Conservation (phyloP, 208 protist genomes). For the Porcisia deanei region DNA sequence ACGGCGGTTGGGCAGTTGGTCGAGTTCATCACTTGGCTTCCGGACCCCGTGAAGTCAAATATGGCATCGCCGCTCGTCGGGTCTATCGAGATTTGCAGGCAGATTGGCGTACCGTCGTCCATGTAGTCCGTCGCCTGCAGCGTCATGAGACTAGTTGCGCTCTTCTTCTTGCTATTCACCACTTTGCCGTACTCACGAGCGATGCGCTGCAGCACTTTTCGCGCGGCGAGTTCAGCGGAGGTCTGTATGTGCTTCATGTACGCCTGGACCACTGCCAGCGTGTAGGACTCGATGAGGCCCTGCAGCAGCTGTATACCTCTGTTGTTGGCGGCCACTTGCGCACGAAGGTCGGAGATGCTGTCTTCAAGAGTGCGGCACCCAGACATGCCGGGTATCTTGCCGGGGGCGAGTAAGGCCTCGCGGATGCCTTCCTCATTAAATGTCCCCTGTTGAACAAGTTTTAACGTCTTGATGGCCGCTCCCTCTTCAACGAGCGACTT, state of each 20-base stretch:
- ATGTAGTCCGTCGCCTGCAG: conserved; percentile 82
- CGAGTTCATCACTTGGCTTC: conserved; percentile 90
- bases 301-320: conserved; percentile 91
- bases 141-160: conserved; percentile 6
- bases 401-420: conserved; percentile 73
- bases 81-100: conserved; percentile 82
- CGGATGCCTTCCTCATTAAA: conserved; percentile 92
- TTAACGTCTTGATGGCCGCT: conserved; percentile 91
- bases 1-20: conserved; percentile 93
- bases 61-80: conserved; percentile 55
- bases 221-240: conserved; percentile 90
- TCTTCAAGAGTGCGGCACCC: conserved; percentile 89
- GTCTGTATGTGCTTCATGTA: conserved; percentile 96
- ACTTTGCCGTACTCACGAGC: conserved; percentile 35
- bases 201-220: conserved; percentile 82
- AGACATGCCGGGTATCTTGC: conserved; percentile 61
- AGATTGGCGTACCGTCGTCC: conserved; percentile 95
- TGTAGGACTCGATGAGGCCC: conserved; percentile 89
- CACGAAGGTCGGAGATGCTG: conserved; percentile 93
- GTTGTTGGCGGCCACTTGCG: conserved; percentile 93
- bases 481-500: conserved; percentile 93
- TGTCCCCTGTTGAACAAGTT: conserved; percentile 83
- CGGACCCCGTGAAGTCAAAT: conserved; percentile 95
- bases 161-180: conserved; percentile 22
- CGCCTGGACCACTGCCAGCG: conserved; percentile 86